Evolutionary conservation across 2,329 filamentous ascomycete species (phyloP).

Genomic region (Xylaria sp.): DNA sequence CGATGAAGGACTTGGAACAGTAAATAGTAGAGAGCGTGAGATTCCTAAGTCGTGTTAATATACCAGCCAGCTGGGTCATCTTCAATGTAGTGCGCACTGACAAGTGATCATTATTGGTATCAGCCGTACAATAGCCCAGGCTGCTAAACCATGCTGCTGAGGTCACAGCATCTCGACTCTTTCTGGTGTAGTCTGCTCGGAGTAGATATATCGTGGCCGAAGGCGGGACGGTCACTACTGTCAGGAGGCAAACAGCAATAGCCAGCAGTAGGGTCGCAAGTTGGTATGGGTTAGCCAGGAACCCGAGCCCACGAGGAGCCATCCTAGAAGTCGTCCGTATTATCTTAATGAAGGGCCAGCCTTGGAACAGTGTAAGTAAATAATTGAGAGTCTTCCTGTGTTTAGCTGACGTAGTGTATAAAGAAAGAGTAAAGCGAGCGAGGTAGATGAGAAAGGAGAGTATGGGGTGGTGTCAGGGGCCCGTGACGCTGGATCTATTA

Average conservation of each 20-base stretch:
- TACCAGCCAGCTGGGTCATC: neutral
- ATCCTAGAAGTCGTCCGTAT: conserved; percentile 18
- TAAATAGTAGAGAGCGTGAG: neutral
- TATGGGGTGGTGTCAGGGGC: neutral
- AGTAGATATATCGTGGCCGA: conserved; percentile 27
- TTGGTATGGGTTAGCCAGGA: conserved; percentile 20
- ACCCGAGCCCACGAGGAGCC: conserved; percentile 9
- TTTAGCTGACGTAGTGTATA: neutral
- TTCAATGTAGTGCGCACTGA: conserved; percentile 6
- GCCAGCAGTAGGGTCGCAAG: conserved; percentile 27
- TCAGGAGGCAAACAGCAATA: conserved; percentile 18
- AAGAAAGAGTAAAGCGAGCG: neutral
- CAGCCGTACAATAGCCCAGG: conserved; percentile 29
- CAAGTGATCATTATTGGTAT: conserved; percentile 15
- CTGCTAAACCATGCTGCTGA: conserved; percentile 33
- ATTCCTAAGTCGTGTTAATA: conserved; percentile 3
- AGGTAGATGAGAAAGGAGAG: neutral
- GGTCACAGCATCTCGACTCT: neutral
- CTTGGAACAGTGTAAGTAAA: neutral
- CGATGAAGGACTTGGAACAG: conserved; percentile 3
- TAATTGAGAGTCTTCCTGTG: neutral
- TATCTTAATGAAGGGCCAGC: conserved; percentile 13
- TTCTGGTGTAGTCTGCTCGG: conserved; percentile 24
- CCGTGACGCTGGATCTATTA: conserved; percentile 13
- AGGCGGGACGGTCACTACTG: conserved; percentile 17